These are phyloP conservation scores for Euphorbia lathyris DNA, from an alignment of 345 rosid species.

Conservation along the genomic window DNA sequence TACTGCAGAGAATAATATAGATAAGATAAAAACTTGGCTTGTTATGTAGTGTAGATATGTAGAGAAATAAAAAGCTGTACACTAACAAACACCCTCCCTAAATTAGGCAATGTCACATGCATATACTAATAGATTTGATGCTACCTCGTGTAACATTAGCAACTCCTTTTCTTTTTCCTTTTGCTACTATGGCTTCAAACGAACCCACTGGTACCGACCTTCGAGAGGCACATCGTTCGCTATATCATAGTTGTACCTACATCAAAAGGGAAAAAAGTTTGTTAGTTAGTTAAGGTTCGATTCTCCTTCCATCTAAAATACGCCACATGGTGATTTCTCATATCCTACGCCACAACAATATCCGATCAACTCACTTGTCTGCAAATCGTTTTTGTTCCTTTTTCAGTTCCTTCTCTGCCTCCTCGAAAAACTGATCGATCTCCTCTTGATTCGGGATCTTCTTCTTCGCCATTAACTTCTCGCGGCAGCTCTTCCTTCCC, in stretches of 20 bases:
- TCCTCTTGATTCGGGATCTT: constrained; percentile 35
- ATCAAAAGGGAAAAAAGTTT: constrained; percentile 21
- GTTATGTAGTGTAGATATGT: background rate
- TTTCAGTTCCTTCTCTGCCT: constrained; percentile 23
- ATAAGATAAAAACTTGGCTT: background rate
- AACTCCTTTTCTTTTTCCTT: background rate
- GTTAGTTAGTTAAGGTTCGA: constrained; percentile 42
- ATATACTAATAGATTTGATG: background rate
- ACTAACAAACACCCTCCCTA: background rate
- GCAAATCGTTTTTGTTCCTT: constrained; percentile 42
- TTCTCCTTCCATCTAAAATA: constrained; percentile 24
- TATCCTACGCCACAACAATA: constrained; percentile 44
- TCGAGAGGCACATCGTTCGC: constrained; percentile 59
- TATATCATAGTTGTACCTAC: constrained; percentile 75
- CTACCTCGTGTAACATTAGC: constrained; percentile 21
- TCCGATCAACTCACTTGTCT: constrained; percentile 41
- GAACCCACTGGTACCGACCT: constrained; percentile 74
- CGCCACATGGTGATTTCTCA: constrained; percentile 13
- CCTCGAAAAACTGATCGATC: constrained; percentile 41
- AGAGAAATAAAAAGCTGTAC: constrained; percentile 14
- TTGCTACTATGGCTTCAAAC: constrained; percentile 27
- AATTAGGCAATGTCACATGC: constrained; percentile 12
- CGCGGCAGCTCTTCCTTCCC: constrained; percentile 1
- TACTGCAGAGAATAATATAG: background rate
- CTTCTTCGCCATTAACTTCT: constrained; percentile 15